Base-by-base conservation (phyloP, 306 rosid species). In the Spatholobus suberectus region DNA sequence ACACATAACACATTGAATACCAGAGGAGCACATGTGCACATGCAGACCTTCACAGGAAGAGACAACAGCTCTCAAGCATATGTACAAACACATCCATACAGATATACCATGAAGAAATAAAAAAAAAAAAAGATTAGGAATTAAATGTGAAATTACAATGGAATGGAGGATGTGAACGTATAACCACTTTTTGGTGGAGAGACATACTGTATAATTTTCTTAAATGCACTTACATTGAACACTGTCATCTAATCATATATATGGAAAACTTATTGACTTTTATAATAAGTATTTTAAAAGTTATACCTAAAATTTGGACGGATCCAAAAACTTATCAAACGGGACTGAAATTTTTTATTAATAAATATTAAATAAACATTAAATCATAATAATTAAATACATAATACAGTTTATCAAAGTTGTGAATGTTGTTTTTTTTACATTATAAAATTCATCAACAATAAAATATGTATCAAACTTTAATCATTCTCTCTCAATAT, bases 1-100 rank as follows among this genome's bases (percentile, higher is more conserved):
- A 67, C n/a, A 10, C 49, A 10, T 8, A 67, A 32, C 11, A 66
- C 5, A 15, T 23, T 57, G 41, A 29, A 23, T 29, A 47, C 26
- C 14, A 49, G 18, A 26, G 47, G 5, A 78, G 83, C 83, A 62
- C 80, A 83, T 77, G 80, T 57, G 29, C 75, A 35, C 57, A 71
- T 72, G 78, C 43, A 67, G 34, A 61, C 44, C 27, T 27, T 57
- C 34, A 17, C 4, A 54, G 32, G 21, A 38, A 54, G 70, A 61
- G 35, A 61, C 57, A 51, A 49, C 5, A 24, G 17, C 55, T 37
- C 82, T 37, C 34, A 40, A 69, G 4, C n/a, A 18, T 37, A 44
- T 4, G 20, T 5, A 20, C 66, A 27, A 27, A 44, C 46, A 61
- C 81, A 77, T 77, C 37, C 73, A 62, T 61, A 76, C 65, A 14